Conservation (phyloP, 169 alveolate species). For the Plasmodium cynomolgi region DNA sequence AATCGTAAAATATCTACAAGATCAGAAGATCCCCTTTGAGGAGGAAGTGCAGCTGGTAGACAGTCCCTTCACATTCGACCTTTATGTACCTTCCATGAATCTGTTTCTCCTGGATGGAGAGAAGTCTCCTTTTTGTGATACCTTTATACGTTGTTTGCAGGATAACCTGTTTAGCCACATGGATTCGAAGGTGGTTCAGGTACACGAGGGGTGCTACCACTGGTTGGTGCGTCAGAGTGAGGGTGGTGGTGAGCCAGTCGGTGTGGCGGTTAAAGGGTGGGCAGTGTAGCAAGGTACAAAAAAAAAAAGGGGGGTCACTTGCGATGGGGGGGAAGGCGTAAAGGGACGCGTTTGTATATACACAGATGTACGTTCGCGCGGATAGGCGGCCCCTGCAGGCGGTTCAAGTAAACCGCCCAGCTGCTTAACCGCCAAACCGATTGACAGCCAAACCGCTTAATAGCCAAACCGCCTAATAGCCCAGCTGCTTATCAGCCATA, state of each 20-base stretch:
- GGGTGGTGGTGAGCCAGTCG: background rate
- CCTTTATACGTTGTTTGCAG: conserved; percentile 30
- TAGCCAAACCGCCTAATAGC: background rate
- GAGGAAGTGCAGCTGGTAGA: conserved; percentile 9
- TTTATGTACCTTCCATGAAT: conserved; percentile 34
- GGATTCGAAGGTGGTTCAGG: background rate
- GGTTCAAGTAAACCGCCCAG: background rate
- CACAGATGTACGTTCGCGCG: background rate
- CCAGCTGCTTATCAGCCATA: background rate
- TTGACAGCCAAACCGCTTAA: background rate
- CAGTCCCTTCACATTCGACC: conserved; percentile 59
- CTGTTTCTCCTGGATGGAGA: conserved; percentile 18
- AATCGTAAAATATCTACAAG: conserved; percentile 13
- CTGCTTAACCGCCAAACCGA: background rate
- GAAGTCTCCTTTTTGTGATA: conserved; percentile 24
- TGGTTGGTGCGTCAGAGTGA: background rate
- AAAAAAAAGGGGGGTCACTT: background rate
- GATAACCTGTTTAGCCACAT: conserved; percentile 14
- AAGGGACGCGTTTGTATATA: background rate
- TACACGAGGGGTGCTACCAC: conserved; percentile 8
- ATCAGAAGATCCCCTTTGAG: background rate
- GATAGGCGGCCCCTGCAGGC: background rate
- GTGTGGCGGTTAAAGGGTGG: background rate
- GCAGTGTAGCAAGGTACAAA: background rate
- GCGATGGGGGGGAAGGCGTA: background rate